Evolutionary conservation across 371 early-diverging fungal species (phyloP).

Genomic region (Circinella umbellata): DNA sequence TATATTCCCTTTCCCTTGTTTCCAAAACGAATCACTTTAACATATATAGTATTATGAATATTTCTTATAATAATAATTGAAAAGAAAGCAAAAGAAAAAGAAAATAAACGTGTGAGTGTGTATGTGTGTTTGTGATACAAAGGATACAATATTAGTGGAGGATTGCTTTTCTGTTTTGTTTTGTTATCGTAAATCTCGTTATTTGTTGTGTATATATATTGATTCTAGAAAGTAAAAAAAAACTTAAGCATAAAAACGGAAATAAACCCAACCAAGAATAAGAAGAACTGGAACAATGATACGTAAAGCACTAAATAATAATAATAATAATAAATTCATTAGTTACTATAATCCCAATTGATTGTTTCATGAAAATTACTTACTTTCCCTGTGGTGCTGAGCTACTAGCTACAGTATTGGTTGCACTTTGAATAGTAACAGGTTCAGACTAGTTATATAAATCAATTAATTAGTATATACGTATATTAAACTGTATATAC

Average conservation of each 20-base stretch:
- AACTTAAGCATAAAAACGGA: conserved; percentile 30
- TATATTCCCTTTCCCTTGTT: no score
- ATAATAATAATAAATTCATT: neutral
- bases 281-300: conserved; percentile 38
- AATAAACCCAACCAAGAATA: conserved; percentile 34
- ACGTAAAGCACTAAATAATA: conserved; percentile 38
- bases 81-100: neutral
- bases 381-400: conserved; percentile 53
- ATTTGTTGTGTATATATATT: neutral
- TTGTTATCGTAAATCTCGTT: neutral
- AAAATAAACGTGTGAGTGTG: no score
- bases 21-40: no score
- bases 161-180: conserved; percentile 2
- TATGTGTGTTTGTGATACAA: no score
- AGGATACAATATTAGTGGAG: no score
- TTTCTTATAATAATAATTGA: neutral
- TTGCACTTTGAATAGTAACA: conserved; percentile 27
- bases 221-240: neutral
- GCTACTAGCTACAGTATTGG: conserved; percentile 12
- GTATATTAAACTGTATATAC: no score
- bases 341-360: neutral
- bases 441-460: conserved; percentile 34
- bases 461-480: no score
- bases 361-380: conserved; percentile 13
- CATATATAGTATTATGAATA: no score